phyloP scores from a whole-genome alignment of 495 filamentous ascomycete genomes.

The Penicillium desertorum region DNA sequence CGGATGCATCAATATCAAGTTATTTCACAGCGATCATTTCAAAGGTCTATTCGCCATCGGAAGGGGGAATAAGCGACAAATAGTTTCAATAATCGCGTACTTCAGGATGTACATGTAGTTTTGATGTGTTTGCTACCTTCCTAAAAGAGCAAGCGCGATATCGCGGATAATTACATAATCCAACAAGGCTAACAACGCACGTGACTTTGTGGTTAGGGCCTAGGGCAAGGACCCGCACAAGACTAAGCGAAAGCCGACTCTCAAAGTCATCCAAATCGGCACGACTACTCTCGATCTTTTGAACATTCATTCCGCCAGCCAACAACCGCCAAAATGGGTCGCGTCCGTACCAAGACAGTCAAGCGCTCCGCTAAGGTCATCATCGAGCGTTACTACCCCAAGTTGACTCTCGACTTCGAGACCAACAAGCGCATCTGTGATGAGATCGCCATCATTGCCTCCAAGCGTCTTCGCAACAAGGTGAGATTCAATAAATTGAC shows the following conservation, averaged over 20 bases:
- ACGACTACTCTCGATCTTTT: constrained; percentile 7
- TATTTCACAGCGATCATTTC: constrained; percentile 8
- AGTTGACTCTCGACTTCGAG: constrained; percentile 99
- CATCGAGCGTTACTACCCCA: constrained; percentile 99
- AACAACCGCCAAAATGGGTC: constrained; percentile 86
- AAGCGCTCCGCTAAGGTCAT: constrained; percentile 99
- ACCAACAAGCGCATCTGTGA: constrained; percentile 99
- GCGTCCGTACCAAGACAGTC: constrained; percentile 97
- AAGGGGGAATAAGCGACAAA: background rate
- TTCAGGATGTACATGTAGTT: background rate
- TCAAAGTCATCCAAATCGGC: constrained; percentile 18
- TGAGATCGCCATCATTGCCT: constrained; percentile 99
- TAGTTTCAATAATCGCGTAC: background rate
- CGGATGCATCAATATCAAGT: constrained; percentile 23
- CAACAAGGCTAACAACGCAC: background rate
- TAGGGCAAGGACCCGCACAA: constrained; percentile 33
- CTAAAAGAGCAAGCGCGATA: background rate
- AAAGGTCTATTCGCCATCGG: background rate
- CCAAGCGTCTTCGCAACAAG: constrained; percentile 98
- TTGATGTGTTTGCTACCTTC: background rate
- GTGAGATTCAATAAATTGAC: constrained; percentile 43
- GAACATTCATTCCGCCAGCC: constrained; percentile 41
- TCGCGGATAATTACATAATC: constrained; percentile 1
- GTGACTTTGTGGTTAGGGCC: constrained; percentile 29
- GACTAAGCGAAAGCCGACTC: constrained; percentile 31